Evolutionary conservation across 805 yeast species (phyloP).

Genomic region (Saccharomycopsis amapae): DNA sequence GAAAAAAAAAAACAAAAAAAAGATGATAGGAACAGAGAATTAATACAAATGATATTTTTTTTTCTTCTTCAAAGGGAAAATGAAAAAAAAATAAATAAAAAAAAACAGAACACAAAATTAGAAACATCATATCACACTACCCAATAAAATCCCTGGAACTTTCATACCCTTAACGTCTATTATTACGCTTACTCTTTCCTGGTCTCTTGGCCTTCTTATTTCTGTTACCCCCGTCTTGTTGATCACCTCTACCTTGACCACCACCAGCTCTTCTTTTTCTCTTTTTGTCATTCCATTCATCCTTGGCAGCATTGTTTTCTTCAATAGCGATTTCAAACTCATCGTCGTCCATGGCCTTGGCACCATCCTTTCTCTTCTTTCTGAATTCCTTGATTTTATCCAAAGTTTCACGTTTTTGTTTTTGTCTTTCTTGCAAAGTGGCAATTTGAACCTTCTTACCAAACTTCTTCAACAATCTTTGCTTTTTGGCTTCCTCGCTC

Average conservation of each 20-base stretch:
- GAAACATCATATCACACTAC: too few relatives aligned
- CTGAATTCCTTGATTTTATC: constrained; percentile 88
- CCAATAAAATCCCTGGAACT: too few relatives aligned
- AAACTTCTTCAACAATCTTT: constrained; percentile 89
- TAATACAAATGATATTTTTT: too few relatives aligned
- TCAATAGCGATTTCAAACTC: constrained; percentile 89
- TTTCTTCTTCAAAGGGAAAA: too few relatives aligned
- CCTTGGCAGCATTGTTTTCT: constrained; percentile 67
- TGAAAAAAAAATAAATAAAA: too few relatives aligned
- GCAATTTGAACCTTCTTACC: constrained; percentile 96
- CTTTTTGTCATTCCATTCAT: constrained; percentile 28
- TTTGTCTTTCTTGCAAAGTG: constrained; percentile 86
- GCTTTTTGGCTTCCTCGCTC: constrained; percentile 83
- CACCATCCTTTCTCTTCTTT: constrained; percentile 56
- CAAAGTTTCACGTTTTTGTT: constrained; percentile 83
- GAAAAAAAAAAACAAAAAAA: too few relatives aligned
- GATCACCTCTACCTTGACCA: constrained; percentile 5
- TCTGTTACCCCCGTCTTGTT: not conserved
- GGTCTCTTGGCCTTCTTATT: constrained; percentile 19
- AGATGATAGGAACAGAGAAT: too few relatives aligned
- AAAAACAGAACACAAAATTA: too few relatives aligned
- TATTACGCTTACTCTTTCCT: constrained; percentile 20
- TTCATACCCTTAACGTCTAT: not conserved
- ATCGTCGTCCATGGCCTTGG: constrained; percentile 46
- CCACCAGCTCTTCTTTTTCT: constrained; percentile 6